Conservation (phyloP, 257 asterid species). For the Scutellaria galericulata region DNA sequence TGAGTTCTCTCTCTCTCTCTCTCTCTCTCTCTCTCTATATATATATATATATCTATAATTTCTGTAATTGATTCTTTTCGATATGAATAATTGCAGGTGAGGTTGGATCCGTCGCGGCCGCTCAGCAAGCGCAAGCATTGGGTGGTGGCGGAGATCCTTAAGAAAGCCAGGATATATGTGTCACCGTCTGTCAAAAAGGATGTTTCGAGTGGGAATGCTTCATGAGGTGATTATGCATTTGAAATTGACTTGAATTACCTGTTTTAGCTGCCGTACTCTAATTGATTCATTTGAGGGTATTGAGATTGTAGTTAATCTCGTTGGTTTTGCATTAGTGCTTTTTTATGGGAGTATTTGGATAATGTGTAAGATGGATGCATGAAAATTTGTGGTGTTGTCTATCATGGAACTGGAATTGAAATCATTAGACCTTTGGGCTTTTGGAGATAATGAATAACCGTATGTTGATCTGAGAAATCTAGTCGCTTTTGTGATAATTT, state of each 20-base stretch:
- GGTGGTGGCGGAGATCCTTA: conserved; percentile 61
- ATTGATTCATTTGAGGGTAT: conserved; percentile 5
- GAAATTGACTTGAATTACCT: background rate
- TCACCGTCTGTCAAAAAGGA: conserved; percentile 45
- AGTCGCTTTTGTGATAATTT: too few species aligned
- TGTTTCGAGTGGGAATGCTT: conserved; percentile 18
- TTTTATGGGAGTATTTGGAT: too few species aligned
- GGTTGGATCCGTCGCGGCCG: conserved; percentile 81
- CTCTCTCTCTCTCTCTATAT: background rate
- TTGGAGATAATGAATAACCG: too few species aligned
- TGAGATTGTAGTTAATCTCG: too few species aligned
- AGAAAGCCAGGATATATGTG: conserved; percentile 69
- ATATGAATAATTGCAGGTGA: conserved; percentile 52
- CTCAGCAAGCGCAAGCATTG: conserved; percentile 28
- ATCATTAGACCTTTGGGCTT: too few species aligned
- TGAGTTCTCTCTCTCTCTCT: conserved; percentile 28
- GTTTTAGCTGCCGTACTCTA: background rate
- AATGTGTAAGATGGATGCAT: too few species aligned
- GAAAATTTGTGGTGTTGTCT: too few species aligned
- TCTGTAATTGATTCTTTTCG: background rate
- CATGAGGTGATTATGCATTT: conserved; percentile 2
- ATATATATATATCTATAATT: too few species aligned
- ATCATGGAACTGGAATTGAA: too few species aligned
- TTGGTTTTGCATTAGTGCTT: too few species aligned
- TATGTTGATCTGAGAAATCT: too few species aligned